Evolutionary conservation across 768 basidiomycete genomes (phyloP).

Genomic region (Podaxis sp.): DNA sequence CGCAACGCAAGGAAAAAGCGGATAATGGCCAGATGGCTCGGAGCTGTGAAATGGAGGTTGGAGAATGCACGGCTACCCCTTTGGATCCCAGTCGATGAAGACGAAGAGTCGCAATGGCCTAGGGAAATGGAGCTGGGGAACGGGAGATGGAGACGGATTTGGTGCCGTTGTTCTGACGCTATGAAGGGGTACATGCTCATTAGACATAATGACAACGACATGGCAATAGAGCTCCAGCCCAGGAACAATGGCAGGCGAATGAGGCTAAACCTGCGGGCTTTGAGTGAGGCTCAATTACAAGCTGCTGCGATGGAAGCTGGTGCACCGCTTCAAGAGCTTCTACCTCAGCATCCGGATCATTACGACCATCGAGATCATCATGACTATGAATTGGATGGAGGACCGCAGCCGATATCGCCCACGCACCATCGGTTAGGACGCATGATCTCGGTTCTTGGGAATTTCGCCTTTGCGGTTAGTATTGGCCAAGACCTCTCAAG

Average conservation of each 20-base stretch:
- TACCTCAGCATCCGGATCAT: slow-evolving; percentile 37
- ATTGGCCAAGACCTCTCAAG: slow-evolving; percentile 16
- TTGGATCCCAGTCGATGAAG: slow-evolving; percentile 40
- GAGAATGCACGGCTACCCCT: slow-evolving; percentile 42
- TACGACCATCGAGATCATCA: slow-evolving; percentile 16
- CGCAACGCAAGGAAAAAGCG: slow-evolving; percentile 46
- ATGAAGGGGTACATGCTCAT: background rate
- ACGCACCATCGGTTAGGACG: slow-evolving; percentile 58
- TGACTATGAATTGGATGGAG: background rate
- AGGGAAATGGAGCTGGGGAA: background rate
- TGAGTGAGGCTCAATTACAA: slow-evolving; percentile 54
- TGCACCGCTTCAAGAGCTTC: slow-evolving; percentile 50
- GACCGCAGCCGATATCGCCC: slow-evolving; percentile 27
- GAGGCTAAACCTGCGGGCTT: slow-evolving; percentile 62
- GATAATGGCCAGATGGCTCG: slow-evolving; percentile 53
- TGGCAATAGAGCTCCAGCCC: background rate
- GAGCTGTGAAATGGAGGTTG: slow-evolving; percentile 66
- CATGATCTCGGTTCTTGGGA: slow-evolving; percentile 55
- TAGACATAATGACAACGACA: background rate
- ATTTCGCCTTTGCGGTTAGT: slow-evolving; percentile 42
- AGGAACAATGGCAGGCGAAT: slow-evolving; percentile 40
- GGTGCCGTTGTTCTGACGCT: background rate
- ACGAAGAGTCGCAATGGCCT: background rate
- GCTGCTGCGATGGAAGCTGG: slow-evolving; percentile 69
- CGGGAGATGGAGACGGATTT: slow-evolving; percentile 6